phyloP scores from a whole-genome alignment of 345 rosid species.

The Arabidopsis suecica region DNA sequence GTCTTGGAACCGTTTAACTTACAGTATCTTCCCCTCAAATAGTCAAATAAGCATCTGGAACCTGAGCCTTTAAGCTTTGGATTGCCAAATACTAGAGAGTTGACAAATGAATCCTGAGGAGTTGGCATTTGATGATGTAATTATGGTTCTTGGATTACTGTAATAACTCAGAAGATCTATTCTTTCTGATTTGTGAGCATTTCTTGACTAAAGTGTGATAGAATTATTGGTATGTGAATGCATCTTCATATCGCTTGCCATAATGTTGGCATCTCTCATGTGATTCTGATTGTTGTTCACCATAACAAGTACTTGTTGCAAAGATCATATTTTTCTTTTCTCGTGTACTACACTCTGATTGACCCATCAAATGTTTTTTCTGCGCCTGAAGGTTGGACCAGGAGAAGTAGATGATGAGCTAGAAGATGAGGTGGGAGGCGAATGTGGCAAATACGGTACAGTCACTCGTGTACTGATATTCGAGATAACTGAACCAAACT shows the following conservation, averaged over 20 bases:
- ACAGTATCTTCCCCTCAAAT: neutral
- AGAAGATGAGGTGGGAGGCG: constrained; percentile 95
- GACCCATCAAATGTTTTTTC: constrained; percentile 17
- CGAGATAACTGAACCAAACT: constrained; percentile 92
- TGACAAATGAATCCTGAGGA: neutral
- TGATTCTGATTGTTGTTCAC: constrained; percentile 23
- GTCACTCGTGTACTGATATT: constrained; percentile 95
- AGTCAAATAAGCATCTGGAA: constrained; percentile 12
- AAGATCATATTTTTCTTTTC: neutral
- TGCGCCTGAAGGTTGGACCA: constrained; percentile 82
- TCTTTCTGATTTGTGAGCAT: neutral
- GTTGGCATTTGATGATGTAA: constrained; percentile 12
- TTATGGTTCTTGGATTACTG: constrained; percentile 6
- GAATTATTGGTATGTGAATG: constrained; percentile 7
- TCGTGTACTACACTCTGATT: neutral
- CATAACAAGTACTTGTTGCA: constrained; percentile 1
- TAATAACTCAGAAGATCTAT: neutral
- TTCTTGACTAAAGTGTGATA: constrained; percentile 4
- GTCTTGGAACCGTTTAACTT: too few species aligned
- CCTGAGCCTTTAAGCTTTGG: constrained; percentile 1
- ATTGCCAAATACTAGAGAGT: constrained; percentile 6
- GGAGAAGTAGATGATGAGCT: constrained; percentile 98
- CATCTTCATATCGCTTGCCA: neutral
- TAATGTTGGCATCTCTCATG: neutral
- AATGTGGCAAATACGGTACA: constrained; percentile 87